phyloP scores from a whole-genome alignment of 345 rosid genomes.

The Noccaea caerulescens region DNA sequence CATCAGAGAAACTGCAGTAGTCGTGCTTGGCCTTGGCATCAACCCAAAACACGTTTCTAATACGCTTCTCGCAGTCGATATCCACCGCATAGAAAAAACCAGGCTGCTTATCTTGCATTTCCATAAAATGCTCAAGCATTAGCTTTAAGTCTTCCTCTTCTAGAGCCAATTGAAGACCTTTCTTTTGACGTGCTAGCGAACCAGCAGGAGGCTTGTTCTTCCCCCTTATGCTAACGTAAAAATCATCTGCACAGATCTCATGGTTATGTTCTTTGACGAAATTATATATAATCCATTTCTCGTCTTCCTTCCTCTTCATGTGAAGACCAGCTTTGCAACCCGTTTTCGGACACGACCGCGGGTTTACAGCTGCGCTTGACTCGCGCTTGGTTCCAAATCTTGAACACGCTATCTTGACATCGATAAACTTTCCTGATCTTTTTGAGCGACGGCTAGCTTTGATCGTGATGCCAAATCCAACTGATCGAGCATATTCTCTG shows the following conservation, averaged over 20 bases:
- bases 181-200: constrained; percentile 24
- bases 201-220: constrained; percentile 37
- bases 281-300: constrained; percentile 41
- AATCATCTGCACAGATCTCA: constrained; percentile 42
- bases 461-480: constrained; percentile 43
- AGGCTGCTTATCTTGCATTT: constrained; percentile 52
- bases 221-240: constrained; percentile 29
- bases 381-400: constrained; percentile 42
- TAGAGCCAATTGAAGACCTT: constrained; percentile 41
- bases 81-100: constrained; percentile 60
- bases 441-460: constrained; percentile 47
- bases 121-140: constrained; percentile 36
- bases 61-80: constrained; percentile 37
- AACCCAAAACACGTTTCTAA: constrained; percentile 55
- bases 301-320: constrained; percentile 40
- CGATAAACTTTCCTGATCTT: constrained; percentile 42
- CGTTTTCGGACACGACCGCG: constrained; percentile 41
- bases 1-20: constrained; percentile 50
- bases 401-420: constrained; percentile 42
- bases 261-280: constrained; percentile 46
- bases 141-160: constrained; percentile 32
- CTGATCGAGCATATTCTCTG: constrained; percentile 40
- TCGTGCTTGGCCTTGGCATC: constrained; percentile 57
- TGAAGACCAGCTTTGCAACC: constrained; percentile 45
- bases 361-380: constrained; percentile 18